Conservation (phyloP, 78 protist species). For the Parvularia atlantis region DNA sequence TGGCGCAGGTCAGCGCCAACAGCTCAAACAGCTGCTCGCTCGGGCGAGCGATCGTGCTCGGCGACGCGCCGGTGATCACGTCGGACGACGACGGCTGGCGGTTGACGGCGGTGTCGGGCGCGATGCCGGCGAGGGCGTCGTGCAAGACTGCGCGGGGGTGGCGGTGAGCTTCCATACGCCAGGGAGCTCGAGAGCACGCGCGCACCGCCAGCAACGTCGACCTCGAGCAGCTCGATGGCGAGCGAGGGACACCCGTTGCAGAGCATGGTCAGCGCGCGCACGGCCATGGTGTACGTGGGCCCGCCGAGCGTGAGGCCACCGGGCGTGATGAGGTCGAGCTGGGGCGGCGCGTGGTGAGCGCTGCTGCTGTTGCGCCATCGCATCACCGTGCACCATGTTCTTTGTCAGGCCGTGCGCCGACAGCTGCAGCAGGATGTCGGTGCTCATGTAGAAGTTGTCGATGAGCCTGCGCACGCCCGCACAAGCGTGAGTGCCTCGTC, state of each 20-base stretch:
- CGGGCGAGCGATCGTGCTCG: too few relatives aligned
- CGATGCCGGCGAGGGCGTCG: too few relatives aligned
- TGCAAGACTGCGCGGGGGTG: too few relatives aligned
- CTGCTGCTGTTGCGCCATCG: too few relatives aligned
- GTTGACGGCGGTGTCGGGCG: too few relatives aligned
- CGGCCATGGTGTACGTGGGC: slow-evolving; percentile 12
- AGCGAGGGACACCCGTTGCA: background rate
- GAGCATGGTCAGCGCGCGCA: background rate
- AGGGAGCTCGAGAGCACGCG: too few relatives aligned
- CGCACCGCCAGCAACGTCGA: background rate
- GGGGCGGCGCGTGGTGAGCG: too few relatives aligned
- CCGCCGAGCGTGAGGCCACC: background rate
- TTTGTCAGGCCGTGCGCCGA: background rate
- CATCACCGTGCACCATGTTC: too few relatives aligned
- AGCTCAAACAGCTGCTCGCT: slow-evolving; percentile 7
- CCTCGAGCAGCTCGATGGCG: background rate
- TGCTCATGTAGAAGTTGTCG: background rate
- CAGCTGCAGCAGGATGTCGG: background rate
- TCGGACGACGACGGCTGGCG: too few relatives aligned
- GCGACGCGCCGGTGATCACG: too few relatives aligned
- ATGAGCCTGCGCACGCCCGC: slow-evolving; percentile 9
- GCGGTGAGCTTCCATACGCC: too few relatives aligned
- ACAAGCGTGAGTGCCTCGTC: too few relatives aligned
- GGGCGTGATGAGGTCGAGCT: background rate
- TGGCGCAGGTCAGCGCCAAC: background rate